These are phyloP conservation scores for Hypomontagnella submonticulosa DNA, from an alignment of 495 filamentous ascomycete species.

Conservation along the genomic window DNA sequence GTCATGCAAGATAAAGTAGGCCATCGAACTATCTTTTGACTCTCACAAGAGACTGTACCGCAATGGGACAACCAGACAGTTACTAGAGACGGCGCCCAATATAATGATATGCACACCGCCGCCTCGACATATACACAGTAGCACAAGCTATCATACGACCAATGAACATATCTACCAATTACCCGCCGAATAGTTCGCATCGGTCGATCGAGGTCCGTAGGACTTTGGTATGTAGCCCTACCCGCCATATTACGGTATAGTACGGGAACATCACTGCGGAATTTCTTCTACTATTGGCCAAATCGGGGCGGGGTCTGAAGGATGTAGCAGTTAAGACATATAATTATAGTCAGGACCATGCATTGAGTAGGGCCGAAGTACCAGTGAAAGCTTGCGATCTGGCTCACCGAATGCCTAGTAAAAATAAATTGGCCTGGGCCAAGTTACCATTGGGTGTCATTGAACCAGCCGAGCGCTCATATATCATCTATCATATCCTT, in stretches of 20 bases:
- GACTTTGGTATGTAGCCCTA: too few species aligned
- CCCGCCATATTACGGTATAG: too few species aligned
- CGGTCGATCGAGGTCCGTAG: too few species aligned
- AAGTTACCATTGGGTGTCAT: slow-evolving; percentile 16
- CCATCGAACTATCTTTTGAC: not conserved
- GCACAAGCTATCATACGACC: too few species aligned
- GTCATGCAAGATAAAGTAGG: slow-evolving; percentile 1
- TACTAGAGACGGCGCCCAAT: too few species aligned
- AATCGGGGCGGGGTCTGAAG: slow-evolving; percentile 9
- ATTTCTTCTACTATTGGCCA: slow-evolving; percentile 5
- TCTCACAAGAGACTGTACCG: not conserved
- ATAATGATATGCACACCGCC: too few species aligned
- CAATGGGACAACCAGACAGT: too few species aligned
- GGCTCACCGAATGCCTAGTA: slow-evolving; percentile 15
- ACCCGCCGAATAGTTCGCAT: too few species aligned
- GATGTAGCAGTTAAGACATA: not conserved
- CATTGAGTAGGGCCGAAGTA: slow-evolving; percentile 9
- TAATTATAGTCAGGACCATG: slow-evolving; percentile 13
- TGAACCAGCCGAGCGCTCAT: not conserved
- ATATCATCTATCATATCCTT: too few species aligned
- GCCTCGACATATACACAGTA: too few species aligned
- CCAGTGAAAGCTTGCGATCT: slow-evolving; percentile 10
- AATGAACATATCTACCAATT: too few species aligned
- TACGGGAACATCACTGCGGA: too few species aligned
- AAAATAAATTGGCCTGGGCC: slow-evolving; percentile 22